These are phyloP conservation scores for Aureobasidium zeae DNA, from an alignment of 2,329 filamentous ascomycete species.

Conservation along the genomic window DNA sequence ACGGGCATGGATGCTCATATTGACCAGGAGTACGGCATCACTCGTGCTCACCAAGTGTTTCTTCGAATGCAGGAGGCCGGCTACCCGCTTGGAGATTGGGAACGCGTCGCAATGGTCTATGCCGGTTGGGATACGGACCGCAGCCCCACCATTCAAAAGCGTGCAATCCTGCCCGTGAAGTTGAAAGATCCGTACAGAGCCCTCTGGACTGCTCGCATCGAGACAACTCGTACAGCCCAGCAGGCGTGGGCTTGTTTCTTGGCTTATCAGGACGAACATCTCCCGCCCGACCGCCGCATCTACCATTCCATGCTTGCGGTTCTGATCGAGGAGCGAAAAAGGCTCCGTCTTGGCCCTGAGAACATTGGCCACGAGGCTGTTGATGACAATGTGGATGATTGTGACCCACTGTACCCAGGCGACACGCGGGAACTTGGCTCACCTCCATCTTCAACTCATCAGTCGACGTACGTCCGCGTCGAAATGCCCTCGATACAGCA, in stretches of 20 bases:
- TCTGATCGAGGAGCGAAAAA: slow-evolving; percentile 34
- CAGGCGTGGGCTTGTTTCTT: slow-evolving; percentile 59
- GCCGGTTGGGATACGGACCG: slow-evolving; percentile 55
- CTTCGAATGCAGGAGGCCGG: slow-evolving; percentile 51
- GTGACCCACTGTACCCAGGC: slow-evolving; percentile 47
- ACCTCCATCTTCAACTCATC: slow-evolving; percentile 50
- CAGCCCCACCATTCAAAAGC: slow-evolving; percentile 54
- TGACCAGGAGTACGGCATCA: slow-evolving; percentile 46
- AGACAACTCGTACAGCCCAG: slow-evolving; percentile 49
- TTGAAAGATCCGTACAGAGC: slow-evolving; percentile 16
- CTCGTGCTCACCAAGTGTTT: slow-evolving; percentile 48
- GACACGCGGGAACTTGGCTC: slow-evolving; percentile 48
- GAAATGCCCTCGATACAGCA: slow-evolving; percentile 50
- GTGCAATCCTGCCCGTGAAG: slow-evolving; percentile 30
- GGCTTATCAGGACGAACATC: slow-evolving; percentile 40
- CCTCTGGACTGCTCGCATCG: slow-evolving; percentile 50
- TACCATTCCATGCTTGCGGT: slow-evolving; percentile 52
- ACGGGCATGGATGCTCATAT: slow-evolving; percentile 52
- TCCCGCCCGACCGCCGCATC: slow-evolving; percentile 33
- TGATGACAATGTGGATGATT: slow-evolving; percentile 20
- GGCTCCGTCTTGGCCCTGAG: slow-evolving; percentile 4
- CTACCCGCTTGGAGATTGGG: slow-evolving; percentile 44
- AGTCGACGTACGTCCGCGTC: slow-evolving; percentile 56
- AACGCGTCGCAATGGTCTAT: slow-evolving; percentile 44
- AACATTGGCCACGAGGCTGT: neutral